A percentile compares a stretch with the other conserved stretches of the same genome.
These are phyloP conservation scores for Verticillium alfalfae DNA, from an alignment of 2,329 filamentous ascomycete genomes.

Conservation along the genomic window DNA sequence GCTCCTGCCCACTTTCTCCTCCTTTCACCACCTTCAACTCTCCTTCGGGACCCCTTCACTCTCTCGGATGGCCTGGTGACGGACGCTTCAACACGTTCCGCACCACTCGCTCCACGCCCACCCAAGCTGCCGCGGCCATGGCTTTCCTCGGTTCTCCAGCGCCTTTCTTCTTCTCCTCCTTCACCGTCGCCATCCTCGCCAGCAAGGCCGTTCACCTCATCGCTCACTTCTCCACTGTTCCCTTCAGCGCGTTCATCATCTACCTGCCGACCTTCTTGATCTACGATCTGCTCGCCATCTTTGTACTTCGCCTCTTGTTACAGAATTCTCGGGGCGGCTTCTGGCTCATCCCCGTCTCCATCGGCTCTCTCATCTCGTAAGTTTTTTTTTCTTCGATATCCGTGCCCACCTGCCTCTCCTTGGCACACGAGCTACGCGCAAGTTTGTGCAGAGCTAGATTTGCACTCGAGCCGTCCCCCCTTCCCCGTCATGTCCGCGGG, in stretches of 20 bases:
- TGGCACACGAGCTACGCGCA: not conserved
- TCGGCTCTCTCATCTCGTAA: conserved; percentile 19
- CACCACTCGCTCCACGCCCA: not conserved
- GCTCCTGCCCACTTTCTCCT: not conserved
- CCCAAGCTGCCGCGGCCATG: not conserved
- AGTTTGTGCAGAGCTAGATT: not conserved
- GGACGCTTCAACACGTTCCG: conserved; percentile 2
- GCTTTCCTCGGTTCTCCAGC: not conserved
- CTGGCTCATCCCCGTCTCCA: conserved; percentile 11
- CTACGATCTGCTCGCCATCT: conserved; percentile 18
- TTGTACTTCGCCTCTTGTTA: conserved; percentile 16
- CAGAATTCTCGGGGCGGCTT: conserved; percentile 15
- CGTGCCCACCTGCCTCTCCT: not conserved
- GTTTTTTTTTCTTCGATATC: conserved; percentile 1
- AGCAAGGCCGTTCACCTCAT: conserved; percentile 21
- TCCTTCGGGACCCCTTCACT: not conserved
- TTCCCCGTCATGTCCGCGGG: not conserved
- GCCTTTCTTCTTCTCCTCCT: conserved; percentile 20
- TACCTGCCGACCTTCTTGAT: conserved; percentile 24
- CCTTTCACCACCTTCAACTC: not conserved
- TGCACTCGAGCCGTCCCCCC: not conserved
- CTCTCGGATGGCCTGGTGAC: not conserved
- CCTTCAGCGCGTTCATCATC: conserved; percentile 19
- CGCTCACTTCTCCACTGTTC: conserved; percentile 18
- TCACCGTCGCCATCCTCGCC: conserved; percentile 18